Conservation (phyloP, 1,284 basidiomycete species). For the Puccinia polysora region DNA sequence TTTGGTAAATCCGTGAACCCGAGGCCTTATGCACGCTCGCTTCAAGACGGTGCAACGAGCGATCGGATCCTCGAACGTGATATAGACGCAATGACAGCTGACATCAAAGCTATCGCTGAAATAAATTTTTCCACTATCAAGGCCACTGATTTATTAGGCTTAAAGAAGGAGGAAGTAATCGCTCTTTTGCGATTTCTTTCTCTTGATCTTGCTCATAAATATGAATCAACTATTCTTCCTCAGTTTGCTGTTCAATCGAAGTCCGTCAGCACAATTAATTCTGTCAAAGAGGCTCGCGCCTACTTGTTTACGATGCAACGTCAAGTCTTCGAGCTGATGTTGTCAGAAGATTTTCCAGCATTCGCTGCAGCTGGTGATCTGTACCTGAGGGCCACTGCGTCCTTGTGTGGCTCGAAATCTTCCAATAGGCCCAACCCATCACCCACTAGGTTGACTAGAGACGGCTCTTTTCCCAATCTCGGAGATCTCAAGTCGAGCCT, state of each 20-base stretch:
- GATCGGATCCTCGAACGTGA: slow-evolving; percentile 3
- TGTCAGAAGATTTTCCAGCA: slow-evolving; percentile 32
- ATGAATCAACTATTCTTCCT: slow-evolving; percentile 2
- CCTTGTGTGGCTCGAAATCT: slow-evolving; percentile 10
- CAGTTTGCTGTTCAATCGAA: neutral
- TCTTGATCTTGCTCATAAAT: slow-evolving; percentile 7
- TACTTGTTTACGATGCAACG: slow-evolving; percentile 30
- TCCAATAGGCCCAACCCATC: neutral
- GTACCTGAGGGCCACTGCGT: slow-evolving; percentile 36
- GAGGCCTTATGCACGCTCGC: slow-evolving; percentile 7
- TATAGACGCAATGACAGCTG: slow-evolving; percentile 35
- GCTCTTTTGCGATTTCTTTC: slow-evolving; percentile 27
- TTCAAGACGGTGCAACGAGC: neutral
- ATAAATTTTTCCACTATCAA: slow-evolving; percentile 25
- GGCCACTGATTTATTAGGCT: slow-evolving; percentile 21
- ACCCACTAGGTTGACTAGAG: neutral
- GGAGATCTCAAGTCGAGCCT: slow-evolving; percentile 12
- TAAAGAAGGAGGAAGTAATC: slow-evolving; percentile 20
- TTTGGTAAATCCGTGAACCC: neutral
- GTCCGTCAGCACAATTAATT: neutral
- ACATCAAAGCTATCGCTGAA: slow-evolving; percentile 34
- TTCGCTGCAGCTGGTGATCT: slow-evolving; percentile 39
- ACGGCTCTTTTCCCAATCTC: slow-evolving; percentile 5
- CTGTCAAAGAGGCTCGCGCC: slow-evolving; percentile 19
- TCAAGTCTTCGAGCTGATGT: slow-evolving; percentile 34